A percentile compares a stretch with the other conserved stretches of the same genome.
phyloP scores from a whole-genome alignment of 2,329 filamentous ascomycete species.

The Dendryphion nanum region DNA sequence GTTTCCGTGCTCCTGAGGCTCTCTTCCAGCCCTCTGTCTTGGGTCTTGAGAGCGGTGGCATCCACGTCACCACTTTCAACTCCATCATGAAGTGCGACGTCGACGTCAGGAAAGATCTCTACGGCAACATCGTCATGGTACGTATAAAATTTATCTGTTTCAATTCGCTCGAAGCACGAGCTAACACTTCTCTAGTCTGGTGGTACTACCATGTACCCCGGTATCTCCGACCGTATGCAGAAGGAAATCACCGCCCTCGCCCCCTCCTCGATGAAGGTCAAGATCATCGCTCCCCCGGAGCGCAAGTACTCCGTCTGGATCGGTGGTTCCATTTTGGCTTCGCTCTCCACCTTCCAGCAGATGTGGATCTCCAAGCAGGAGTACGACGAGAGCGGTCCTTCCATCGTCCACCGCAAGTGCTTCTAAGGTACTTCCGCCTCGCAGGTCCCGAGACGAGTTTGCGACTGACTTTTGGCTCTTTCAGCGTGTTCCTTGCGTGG shows the following conservation, averaged over 20 bases:
- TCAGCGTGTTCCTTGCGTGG: slow-evolving; percentile 35
- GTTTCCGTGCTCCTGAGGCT: slow-evolving; percentile 99
- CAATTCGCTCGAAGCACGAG: slow-evolving; percentile 5
- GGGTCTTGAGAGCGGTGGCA: slow-evolving; percentile 97
- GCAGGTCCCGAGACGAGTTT: slow-evolving; percentile 7
- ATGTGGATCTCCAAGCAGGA: slow-evolving; percentile 99
- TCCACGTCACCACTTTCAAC: slow-evolving; percentile 99
- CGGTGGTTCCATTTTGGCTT: slow-evolving; percentile 99
- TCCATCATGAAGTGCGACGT: slow-evolving; percentile 99
- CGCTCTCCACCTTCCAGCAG: slow-evolving; percentile 99
- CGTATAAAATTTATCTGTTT: slow-evolving; percentile 38
- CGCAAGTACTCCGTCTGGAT: slow-evolving; percentile 99
- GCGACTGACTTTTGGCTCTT: slow-evolving; percentile 19
- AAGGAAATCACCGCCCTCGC: slow-evolving; percentile 99
- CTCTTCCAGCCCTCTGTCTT: slow-evolving; percentile 99
- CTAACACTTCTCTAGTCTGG: slow-evolving; percentile 70
- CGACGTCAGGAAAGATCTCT: slow-evolving; percentile 99
- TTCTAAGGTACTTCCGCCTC: slow-evolving; percentile 73
- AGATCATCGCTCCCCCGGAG: slow-evolving; percentile 99
- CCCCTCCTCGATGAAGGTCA: slow-evolving; percentile 99
- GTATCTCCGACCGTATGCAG: slow-evolving; percentile 99
- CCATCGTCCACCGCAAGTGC: slow-evolving; percentile 99
- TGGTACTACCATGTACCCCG: slow-evolving; percentile 99
- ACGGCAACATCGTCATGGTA: slow-evolving; percentile 99
- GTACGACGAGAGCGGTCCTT: slow-evolving; percentile 99